phyloP scores from a whole-genome alignment of 2,329 filamentous ascomycete species.

The Monosporascus sp. region DNA sequence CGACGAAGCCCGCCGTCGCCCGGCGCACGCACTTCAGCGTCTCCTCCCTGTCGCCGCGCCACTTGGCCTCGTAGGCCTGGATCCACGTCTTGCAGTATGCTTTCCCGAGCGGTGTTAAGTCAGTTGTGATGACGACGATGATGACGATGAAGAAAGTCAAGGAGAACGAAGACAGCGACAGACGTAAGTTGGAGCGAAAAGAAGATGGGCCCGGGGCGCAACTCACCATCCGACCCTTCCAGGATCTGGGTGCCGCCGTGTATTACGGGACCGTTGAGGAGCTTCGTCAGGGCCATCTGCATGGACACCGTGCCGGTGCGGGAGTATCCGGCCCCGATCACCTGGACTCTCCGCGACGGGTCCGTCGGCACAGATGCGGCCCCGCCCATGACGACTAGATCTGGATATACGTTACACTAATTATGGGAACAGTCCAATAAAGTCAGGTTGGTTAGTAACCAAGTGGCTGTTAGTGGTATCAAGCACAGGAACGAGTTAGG shows the following conservation, averaged over 20 bases:
- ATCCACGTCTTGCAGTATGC: conserved; percentile 15
- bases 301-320: conserved; percentile 46
- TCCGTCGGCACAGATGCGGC: conserved; percentile 20
- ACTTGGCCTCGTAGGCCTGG: conserved; percentile 21
- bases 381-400: not conserved
- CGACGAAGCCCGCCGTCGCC: conserved; percentile 36
- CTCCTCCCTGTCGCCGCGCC: conserved; percentile 16
- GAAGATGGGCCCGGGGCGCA: not conserved
- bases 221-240: conserved; percentile 26
- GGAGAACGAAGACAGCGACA: not conserved
- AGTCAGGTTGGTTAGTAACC: too few relatives aligned
- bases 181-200: not conserved
- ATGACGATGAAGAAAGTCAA: not conserved
- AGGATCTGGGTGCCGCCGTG: conserved; percentile 39
- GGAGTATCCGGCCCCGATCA: conserved; percentile 36
- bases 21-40: conserved; percentile 28
- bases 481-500: too few relatives aligned
- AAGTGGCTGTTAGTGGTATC: too few relatives aligned
- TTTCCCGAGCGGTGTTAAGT: not conserved
- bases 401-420: too few relatives aligned
- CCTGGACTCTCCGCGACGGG: conserved; percentile 25
- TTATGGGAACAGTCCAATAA: too few relatives aligned
- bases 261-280: conserved; percentile 41
- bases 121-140: not conserved
- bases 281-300: conserved; percentile 37